These are phyloP conservation scores for Ustilago lituana DNA, from an alignment of 1,284 basidiomycete genomes.

Conservation along the genomic window DNA sequence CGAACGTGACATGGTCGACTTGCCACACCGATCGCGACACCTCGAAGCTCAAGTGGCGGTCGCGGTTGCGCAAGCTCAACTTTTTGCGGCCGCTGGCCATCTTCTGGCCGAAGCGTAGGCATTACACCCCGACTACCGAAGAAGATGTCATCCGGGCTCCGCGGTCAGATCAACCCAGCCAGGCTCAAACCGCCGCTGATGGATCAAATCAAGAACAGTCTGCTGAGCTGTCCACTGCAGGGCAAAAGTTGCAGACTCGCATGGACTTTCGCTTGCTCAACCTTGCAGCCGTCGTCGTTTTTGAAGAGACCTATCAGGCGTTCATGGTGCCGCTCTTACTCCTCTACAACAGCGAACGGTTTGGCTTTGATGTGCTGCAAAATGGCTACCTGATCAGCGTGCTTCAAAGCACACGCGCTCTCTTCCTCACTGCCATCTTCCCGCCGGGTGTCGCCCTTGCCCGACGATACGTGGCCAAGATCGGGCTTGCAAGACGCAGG, in stretches of 20 bases:
- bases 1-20: conserved; percentile 36
- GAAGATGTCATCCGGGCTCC: conserved; percentile 36
- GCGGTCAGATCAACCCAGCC: neutral
- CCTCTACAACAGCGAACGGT: conserved; percentile 60
- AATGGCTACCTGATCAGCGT: conserved; percentile 59
- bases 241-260: conserved; percentile 29
- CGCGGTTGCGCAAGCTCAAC: conserved; percentile 46
- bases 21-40: conserved; percentile 33
- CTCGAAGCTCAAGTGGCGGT: conserved; percentile 41
- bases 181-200: too few relatives aligned
- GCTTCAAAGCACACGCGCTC: conserved; percentile 52
- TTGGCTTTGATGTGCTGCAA: conserved; percentile 57
- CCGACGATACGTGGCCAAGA: conserved; percentile 40
- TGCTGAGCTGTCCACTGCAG: conserved; percentile 24
- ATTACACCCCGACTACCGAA: conserved; percentile 28
- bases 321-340: conserved; percentile 61
- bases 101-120: conserved; percentile 42
- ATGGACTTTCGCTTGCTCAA: conserved; percentile 53
- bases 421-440: conserved; percentile 57
- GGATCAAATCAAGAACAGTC: conserved; percentile 2
- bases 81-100: conserved; percentile 54
- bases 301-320: conserved; percentile 60
- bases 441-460: conserved; percentile 49
- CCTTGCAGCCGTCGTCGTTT: conserved; percentile 51
- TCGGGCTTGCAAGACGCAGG: conserved; percentile 30